A percentile compares a stretch with the other conserved stretches of the same genome.
phyloP scores from a whole-genome alignment of 345 rosid genomes.

The Camelina neglecta region DNA sequence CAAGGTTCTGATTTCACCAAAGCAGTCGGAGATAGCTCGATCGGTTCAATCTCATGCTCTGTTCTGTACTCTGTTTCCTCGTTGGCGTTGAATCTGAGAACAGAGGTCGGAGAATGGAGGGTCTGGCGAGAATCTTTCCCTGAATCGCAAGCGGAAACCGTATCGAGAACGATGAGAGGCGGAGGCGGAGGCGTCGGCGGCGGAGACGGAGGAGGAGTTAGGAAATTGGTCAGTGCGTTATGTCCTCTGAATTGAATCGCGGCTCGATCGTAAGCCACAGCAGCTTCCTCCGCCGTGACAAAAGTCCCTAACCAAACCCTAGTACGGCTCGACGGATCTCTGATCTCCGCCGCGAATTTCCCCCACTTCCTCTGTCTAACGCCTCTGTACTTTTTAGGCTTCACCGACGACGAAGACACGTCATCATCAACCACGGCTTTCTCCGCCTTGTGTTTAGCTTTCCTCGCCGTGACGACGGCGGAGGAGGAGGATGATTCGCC shows the following conservation, averaged over 20 bases:
- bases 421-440: slow-evolving; percentile 22
- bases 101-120: slow-evolving; percentile 79
- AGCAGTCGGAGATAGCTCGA: background rate
- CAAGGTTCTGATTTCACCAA: background rate
- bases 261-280: slow-evolving; percentile 68
- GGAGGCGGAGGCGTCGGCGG: slow-evolving; percentile 32
- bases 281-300: slow-evolving; percentile 86
- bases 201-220: slow-evolving; percentile 37
- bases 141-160: slow-evolving; percentile 52
- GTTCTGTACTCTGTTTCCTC: slow-evolving; percentile 51
- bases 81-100: slow-evolving; percentile 61
- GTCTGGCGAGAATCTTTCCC: slow-evolving; percentile 50
- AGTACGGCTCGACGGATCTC: slow-evolving; percentile 77
- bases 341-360: slow-evolving; percentile 92
- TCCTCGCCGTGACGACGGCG: background rate
- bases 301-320: slow-evolving; percentile 93
- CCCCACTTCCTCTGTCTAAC: slow-evolving; percentile 92
- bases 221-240: slow-evolving; percentile 61
- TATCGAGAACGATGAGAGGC: slow-evolving; percentile 43
- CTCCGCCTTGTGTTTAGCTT: background rate
- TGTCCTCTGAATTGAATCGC: slow-evolving; percentile 69
- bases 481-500: background rate
- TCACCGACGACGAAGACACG: background rate
- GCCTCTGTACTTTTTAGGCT: slow-evolving; percentile 46
- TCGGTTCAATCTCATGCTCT: slow-evolving; percentile 6